Conservation (phyloP, 306 rosid genomes). For the Vachellia pachyceras region DNA sequence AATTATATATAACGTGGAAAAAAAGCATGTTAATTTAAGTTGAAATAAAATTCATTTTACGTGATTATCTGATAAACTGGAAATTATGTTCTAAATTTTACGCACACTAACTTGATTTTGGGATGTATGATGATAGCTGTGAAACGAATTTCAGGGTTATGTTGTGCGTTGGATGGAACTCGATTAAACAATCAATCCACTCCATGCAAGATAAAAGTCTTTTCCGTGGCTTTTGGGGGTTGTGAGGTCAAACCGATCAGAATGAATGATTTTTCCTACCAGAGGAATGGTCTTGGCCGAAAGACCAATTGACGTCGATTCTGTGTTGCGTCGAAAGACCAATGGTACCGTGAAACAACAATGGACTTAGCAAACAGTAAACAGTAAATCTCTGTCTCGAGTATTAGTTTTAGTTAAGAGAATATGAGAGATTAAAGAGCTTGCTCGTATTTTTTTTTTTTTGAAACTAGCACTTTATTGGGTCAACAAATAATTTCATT, state of each 20-base stretch:
- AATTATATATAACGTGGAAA: too few species aligned
- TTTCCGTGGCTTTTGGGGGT: not conserved
- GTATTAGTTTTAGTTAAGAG: not conserved
- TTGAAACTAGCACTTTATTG: not conserved
- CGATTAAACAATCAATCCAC: too few species aligned
- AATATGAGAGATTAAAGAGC: not conserved
- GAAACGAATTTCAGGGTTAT: too few species aligned
- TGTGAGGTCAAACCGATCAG: not conserved
- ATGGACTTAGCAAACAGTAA: not conserved
- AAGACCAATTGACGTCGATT: too few species aligned
- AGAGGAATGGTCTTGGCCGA: too few species aligned
- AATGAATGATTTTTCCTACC: not conserved
- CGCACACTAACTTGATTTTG: too few species aligned
- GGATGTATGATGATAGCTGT: too few species aligned
- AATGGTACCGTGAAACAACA: not conserved
- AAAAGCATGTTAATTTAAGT: too few species aligned
- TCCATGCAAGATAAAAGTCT: not conserved
- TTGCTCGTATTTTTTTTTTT: not conserved
- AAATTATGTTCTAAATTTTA: too few species aligned
- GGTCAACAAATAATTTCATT: not conserved
- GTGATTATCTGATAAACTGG: too few species aligned
- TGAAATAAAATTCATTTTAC: too few species aligned
- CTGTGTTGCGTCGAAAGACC: too few species aligned
- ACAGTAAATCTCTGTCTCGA: not conserved
- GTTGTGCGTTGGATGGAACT: not conserved